Conservation (phyloP, 306 rosid genomes). For the Prosopis cineraria region DNA sequence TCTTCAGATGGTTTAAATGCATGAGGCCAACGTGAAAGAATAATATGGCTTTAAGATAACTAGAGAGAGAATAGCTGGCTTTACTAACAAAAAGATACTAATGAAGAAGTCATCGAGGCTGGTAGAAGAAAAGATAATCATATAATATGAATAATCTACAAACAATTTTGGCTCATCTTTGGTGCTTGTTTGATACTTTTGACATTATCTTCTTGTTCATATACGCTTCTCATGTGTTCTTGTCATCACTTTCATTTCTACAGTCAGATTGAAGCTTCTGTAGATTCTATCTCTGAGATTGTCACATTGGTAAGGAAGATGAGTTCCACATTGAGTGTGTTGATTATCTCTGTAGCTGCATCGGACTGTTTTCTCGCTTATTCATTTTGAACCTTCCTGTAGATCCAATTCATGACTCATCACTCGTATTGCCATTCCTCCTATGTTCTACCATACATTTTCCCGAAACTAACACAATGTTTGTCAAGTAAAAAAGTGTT, state of each 20-base stretch:
- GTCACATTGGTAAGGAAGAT: slow-evolving; percentile 28
- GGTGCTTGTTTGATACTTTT: slow-evolving; percentile 34
- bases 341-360: slow-evolving; percentile 32
- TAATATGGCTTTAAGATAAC: no score
- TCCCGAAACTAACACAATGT: slow-evolving; percentile 17
- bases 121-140: no score
- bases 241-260: slow-evolving; percentile 12
- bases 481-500: no score
- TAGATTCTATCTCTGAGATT: slow-evolving; percentile 36
- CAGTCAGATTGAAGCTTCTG: slow-evolving; percentile 39
- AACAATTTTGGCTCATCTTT: no score
- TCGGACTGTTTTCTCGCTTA: slow-evolving; percentile 18
- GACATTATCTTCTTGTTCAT: slow-evolving; percentile 35
- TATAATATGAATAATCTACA: no score
- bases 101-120: no score
- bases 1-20: no score
- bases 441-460: slow-evolving; percentile 21
- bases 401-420: slow-evolving; percentile 23
- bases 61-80: no score
- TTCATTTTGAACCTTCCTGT: slow-evolving; percentile 17
- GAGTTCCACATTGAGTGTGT: slow-evolving; percentile 12
- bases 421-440: background rate
- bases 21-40: no score
- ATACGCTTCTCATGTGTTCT: slow-evolving; percentile 26
- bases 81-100: no score